phyloP scores from a whole-genome alignment of 495 filamentous ascomycete genomes.

The Bryoglossum gracile region DNA sequence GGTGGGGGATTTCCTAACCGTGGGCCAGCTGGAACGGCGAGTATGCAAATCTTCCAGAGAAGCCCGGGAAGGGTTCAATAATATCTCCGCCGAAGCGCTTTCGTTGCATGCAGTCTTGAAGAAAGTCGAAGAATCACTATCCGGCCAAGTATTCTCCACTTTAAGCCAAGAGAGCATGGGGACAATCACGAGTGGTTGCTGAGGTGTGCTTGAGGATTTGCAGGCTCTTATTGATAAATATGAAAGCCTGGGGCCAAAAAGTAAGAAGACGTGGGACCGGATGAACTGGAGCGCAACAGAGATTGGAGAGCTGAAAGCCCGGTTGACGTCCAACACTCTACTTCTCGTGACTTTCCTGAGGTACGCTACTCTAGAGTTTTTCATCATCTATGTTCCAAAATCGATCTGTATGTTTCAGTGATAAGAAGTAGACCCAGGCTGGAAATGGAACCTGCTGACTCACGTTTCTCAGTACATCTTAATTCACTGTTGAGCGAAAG shows the following conservation, averaged over 20 bases:
- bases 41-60: constrained; percentile 16
- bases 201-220: constrained; percentile 1
- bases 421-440: too few relatives aligned
- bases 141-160: background rate
- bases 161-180: background rate
- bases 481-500: too few relatives aligned
- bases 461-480: too few relatives aligned
- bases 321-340: background rate
- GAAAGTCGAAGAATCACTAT: constrained; percentile 1
- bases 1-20: constrained; percentile 28
- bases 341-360: background rate
- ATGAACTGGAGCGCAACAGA: background rate
- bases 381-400: too few relatives aligned
- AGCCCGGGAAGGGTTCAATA: constrained; percentile 5
- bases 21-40: constrained; percentile 23
- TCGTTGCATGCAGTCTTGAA: constrained; percentile 6
- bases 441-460: too few relatives aligned
- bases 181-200: background rate
- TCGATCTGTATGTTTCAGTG: too few relatives aligned
- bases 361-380: too few relatives aligned
- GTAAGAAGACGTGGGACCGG: constrained; percentile 1
- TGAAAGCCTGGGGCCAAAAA: background rate
- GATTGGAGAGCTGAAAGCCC: constrained; percentile 1
- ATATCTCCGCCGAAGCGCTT: background rate
- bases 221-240: constrained; percentile 1